phyloP scores from a whole-genome alignment of 1,139 yeast genomes.

The Kodamaea arcana region DNA sequence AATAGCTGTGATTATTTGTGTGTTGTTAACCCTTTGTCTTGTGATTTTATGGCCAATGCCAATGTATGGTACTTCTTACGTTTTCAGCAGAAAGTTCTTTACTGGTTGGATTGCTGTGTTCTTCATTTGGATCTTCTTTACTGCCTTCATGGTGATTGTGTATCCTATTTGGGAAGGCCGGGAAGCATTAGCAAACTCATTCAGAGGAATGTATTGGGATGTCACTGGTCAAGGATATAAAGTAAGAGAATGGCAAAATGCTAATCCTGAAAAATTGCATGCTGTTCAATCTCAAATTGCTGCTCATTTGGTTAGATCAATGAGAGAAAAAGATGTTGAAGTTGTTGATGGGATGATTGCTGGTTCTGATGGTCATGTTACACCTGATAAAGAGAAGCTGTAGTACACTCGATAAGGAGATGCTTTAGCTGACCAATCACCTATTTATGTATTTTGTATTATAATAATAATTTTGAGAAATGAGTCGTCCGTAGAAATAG shows the following conservation, averaged over 20 bases:
- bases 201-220: slow-evolving; percentile 84
- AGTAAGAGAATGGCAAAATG: slow-evolving; percentile 66
- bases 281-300: slow-evolving; percentile 59
- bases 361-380: slow-evolving; percentile 17
- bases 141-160: slow-evolving; percentile 52
- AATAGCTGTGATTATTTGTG: slow-evolving; percentile 52
- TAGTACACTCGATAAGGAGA: no score
- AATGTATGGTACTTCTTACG: slow-evolving; percentile 71
- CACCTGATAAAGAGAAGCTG: slow-evolving; percentile 25
- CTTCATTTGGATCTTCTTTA: slow-evolving; percentile 65
- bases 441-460: not conserved
- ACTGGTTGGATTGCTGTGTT: slow-evolving; percentile 82
- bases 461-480: not conserved
- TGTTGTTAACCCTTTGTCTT: slow-evolving; percentile 54
- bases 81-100: slow-evolving; percentile 68
- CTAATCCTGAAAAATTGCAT: slow-evolving; percentile 66
- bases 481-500: no score
- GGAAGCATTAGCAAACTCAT: slow-evolving; percentile 54
- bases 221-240: slow-evolving; percentile 68
- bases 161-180: slow-evolving; percentile 70
- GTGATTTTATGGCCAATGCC: slow-evolving; percentile 85
- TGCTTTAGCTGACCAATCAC: no score
- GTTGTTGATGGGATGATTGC: slow-evolving; percentile 30
- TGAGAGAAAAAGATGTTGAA: slow-evolving; percentile 17
- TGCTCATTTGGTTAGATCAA: slow-evolving; percentile 28